Base-by-base conservation (phyloP, 1,139 yeast genomes). In the Candida tropicalis region DNA sequence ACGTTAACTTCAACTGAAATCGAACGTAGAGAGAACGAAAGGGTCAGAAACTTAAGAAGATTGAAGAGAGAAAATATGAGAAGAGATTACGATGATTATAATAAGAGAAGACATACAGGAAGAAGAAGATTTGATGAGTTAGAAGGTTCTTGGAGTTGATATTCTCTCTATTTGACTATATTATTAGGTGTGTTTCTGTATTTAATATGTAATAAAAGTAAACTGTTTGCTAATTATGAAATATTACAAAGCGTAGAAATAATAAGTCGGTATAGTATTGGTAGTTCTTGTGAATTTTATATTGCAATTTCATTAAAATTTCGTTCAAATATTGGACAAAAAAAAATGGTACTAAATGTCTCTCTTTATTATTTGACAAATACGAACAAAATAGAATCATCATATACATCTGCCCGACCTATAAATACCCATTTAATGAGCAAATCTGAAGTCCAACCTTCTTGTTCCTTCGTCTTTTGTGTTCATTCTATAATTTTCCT, bases 11-110 rank as follows among this genome's bases (percentile, higher is more conserved):
- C 89, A 39, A 91, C 93, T 77, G 99, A 93, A 65, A 89, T 93
- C 46, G 98, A 91, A 59, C 86, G 87, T 66, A 79, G 98, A 50
- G 98, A 93, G 60, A 89, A 91, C 52, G 99, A 95, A 65, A 83
- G 96, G 58, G 97, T 91, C 53, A 79, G 99, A 63, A 89, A 87
- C 58, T 77, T 89, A 49, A 81, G 99, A 63, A 81, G 99, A 60
- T 74, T 90, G 58, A 91, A 95, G 70, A 81, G 99, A 63, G 99
- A 95, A 61, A 83, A 89, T 20, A 81, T 87, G 75, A 74, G 84
- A 53, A 75, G 83, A 27, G 86, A 70, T 48, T 70, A 64, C 25
- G 75, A 69, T 49, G 76, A 71, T 41, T 58, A 63, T 15, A 51
- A 61, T 12, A 69, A 73, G 43, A 65, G 77, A 57, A 71, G 81